Percentiles rank a stretch among this genome's conserved stretches.
phyloP scores from a whole-genome alignment of 352 stramenopile genomes.

The Phytophthora multivora region DNA sequence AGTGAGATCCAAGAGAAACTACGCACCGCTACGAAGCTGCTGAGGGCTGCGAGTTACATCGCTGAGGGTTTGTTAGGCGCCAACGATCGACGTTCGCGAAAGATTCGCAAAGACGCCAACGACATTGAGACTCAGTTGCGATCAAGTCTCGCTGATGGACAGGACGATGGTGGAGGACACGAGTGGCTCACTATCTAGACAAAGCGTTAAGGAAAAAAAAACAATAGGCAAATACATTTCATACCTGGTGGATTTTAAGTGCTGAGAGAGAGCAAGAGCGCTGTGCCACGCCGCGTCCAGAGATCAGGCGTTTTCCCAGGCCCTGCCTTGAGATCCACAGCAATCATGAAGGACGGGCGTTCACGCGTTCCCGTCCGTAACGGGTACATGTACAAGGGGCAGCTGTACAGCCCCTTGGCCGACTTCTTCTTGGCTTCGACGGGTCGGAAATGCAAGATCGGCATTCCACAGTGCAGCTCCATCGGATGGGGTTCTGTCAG shows the following conservation, averaged over 20 bases:
- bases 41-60: slow-evolving; percentile 49
- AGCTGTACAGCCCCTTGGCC: slow-evolving; percentile 92
- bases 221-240: neutral
- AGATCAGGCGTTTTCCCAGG: slow-evolving; percentile 87
- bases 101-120: slow-evolving; percentile 48
- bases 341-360: slow-evolving; percentile 94
- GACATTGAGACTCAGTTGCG: slow-evolving; percentile 44
- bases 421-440: slow-evolving; percentile 95
- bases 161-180: slow-evolving; percentile 41
- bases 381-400: slow-evolving; percentile 96
- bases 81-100: slow-evolving; percentile 52
- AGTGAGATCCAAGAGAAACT: slow-evolving; percentile 32
- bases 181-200: slow-evolving; percentile 59
- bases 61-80: slow-evolving; percentile 59
- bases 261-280: slow-evolving; percentile 91
- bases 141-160: slow-evolving; percentile 20
- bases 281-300: slow-evolving; percentile 94
- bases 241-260: slow-evolving; percentile 43
- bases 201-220: neutral
- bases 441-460: slow-evolving; percentile 95
- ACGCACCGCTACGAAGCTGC: slow-evolving; percentile 37
- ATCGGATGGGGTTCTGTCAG: slow-evolving; percentile 92
- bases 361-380: slow-evolving; percentile 95
- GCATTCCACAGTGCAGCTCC: slow-evolving; percentile 92
- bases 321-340: slow-evolving; percentile 92